Conservation (phyloP, 495 filamentous ascomycete species). For the Penicillium cinerascens region DNA sequence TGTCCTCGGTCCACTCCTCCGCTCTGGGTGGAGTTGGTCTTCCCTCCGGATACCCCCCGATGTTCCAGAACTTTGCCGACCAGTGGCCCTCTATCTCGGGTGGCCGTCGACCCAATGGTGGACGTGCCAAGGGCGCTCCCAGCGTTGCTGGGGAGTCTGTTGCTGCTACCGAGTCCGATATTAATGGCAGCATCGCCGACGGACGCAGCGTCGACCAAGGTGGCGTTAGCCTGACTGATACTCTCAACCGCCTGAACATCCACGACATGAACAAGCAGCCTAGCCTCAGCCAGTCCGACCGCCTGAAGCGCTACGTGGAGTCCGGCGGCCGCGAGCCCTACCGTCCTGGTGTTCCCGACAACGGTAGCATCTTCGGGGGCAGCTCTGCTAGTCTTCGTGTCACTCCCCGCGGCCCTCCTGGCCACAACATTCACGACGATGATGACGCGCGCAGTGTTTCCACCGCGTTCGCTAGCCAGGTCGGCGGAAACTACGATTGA, state of each 20-base stretch:
- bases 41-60: conserved; percentile 80
- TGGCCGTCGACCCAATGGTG: conserved; percentile 57
- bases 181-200: conserved; percentile 65
- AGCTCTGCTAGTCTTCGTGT: conserved; percentile 61
- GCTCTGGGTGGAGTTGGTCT: conserved; percentile 79
- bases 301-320: conserved; percentile 85
- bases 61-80: conserved; percentile 92
- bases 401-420: conserved; percentile 42
- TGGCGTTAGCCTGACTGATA: conserved; percentile 73
- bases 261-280: conserved; percentile 73
- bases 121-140: conserved; percentile 59
- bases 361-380: conserved; percentile 70
- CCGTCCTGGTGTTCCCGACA: conserved; percentile 47
- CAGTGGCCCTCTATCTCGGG: conserved; percentile 78
- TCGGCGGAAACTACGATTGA: conserved; percentile 92
- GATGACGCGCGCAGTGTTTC: conserved; percentile 95
- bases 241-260: conserved; percentile 54
- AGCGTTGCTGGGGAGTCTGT: conserved; percentile 89
- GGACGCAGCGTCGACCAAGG: conserved; percentile 73
- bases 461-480: conserved; percentile 92
- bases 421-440: conserved; percentile 55
- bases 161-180: conserved; percentile 83
- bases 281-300: conserved; percentile 80
- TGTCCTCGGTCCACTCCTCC: conserved; percentile 92
- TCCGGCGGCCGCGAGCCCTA: conserved; percentile 58